Evolutionary conservation across 805 yeast species (phyloP).

Genomic region (Ogataea paraovalis): DNA sequence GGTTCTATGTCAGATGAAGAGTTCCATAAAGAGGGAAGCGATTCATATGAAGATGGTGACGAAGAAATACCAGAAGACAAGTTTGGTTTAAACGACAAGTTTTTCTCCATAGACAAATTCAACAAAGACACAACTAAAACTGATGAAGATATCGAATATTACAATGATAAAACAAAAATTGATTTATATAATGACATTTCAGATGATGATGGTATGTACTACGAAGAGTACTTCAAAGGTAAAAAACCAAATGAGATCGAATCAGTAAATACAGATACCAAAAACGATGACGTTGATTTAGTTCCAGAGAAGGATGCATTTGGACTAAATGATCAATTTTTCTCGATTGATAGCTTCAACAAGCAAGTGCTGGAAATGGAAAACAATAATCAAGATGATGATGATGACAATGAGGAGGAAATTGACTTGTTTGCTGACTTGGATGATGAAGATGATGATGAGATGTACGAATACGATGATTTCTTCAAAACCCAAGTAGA

Average conservation of each 20-base stretch:
- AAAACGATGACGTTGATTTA: constrained; percentile 18
- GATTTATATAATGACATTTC: constrained; percentile 15
- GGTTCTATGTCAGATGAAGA: constrained; percentile 21
- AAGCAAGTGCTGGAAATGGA: constrained; percentile 68
- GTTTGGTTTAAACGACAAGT: constrained; percentile 67
- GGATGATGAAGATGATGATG: constrained; percentile 45
- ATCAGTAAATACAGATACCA: constrained; percentile 7
- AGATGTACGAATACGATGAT: constrained; percentile 57
- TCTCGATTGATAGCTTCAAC: constrained; percentile 81
- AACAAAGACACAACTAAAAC: constrained; percentile 41
- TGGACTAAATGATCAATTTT: constrained; percentile 80
- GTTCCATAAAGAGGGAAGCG: constrained; percentile 28
- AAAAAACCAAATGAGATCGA: constrained; percentile 6
- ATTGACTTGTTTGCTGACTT: constrained; percentile 50
- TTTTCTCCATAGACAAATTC: constrained; percentile 74
- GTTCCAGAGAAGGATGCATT: constrained; percentile 43
- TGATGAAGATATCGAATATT: constrained; percentile 41
- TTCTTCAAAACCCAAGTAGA: constrained; percentile 46
- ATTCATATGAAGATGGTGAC: constrained; percentile 25
- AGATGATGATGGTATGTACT: constrained; percentile 10
- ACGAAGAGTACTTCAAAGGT: constrained; percentile 10
- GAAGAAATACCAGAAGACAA: constrained; percentile 35
- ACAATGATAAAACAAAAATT: constrained; percentile 37
- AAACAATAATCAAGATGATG: constrained; percentile 44
- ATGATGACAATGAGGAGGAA: constrained; percentile 46